Conservation (phyloP, 1,139 yeast genomes). For the Geotrichum siamense region DNA sequence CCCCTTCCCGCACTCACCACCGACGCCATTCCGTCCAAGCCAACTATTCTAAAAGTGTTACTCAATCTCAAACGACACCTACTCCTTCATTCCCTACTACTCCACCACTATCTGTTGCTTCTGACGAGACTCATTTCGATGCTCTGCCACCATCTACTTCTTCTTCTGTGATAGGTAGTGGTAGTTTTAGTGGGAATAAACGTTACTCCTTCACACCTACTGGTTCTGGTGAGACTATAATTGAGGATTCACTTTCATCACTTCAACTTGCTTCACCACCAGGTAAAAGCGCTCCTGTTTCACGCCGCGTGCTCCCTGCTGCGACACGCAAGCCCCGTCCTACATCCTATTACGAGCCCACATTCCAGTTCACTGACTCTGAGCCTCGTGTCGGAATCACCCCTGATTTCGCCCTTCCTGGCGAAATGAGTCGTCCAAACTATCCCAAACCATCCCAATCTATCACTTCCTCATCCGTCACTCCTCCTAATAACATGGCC, state of each 20-base stretch:
- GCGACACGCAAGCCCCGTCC: slow-evolving; percentile 36
- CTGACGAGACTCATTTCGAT: slow-evolving; percentile 24
- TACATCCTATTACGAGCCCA: slow-evolving; percentile 27
- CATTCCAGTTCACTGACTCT: not conserved
- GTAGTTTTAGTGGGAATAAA: slow-evolving; percentile 8
- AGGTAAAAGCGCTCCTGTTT: no score
- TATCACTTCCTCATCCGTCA: not conserved
- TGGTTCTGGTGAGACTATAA: not conserved
- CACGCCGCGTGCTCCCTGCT: slow-evolving; percentile 23
- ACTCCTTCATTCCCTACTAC: slow-evolving; percentile 17
- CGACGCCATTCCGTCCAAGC: slow-evolving; percentile 5
- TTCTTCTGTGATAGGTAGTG: slow-evolving; percentile 7
- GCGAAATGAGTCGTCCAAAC: slow-evolving; percentile 33
- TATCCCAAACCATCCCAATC: slow-evolving; percentile 1
- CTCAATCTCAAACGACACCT: no score
- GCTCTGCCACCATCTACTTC: slow-evolving; percentile 23
- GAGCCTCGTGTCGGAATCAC: slow-evolving; percentile 35
- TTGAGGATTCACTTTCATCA: not conserved
- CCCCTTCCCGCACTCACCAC: not conserved
- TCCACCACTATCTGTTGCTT: slow-evolving; percentile 29
- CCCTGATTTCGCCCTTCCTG: slow-evolving; percentile 34
- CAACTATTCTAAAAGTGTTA: no score
- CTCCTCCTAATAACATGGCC: not conserved
- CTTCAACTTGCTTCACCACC: not conserved
- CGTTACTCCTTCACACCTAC: not conserved